Evolutionary conservation across 163 green algal genomes (phyloP).

Genomic region (Botryococcus braunii): DNA sequence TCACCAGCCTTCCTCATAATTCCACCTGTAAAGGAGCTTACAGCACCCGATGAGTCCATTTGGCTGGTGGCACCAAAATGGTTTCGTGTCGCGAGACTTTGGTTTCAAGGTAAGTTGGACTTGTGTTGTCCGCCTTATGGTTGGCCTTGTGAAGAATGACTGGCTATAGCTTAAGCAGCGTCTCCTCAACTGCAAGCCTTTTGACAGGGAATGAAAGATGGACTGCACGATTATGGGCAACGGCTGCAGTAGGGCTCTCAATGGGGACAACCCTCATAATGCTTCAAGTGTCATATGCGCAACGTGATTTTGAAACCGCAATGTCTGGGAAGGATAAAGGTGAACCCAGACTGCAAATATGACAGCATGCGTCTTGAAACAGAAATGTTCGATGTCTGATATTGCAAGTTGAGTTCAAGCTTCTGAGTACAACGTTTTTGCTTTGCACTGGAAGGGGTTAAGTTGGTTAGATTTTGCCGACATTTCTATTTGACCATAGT

Average conservation of each 20-base stretch:
- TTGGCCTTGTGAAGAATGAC: no score
- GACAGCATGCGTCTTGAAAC: background rate
- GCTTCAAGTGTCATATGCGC: conserved; percentile 47
- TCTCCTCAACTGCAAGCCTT: background rate
- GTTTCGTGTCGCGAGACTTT: conserved; percentile 15
- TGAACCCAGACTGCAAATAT: background rate
- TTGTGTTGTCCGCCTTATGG: background rate
- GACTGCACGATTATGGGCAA: conserved; percentile 24
- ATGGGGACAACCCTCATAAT: conserved; percentile 23
- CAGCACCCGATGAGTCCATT: conserved; percentile 5
- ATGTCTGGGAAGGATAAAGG: conserved; percentile 29
- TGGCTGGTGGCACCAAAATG: conserved; percentile 20
- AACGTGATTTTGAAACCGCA: conserved; percentile 49
- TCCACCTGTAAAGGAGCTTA: background rate
- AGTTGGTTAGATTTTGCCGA: no score
- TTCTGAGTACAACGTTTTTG: no score
- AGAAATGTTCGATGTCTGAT: background rate
- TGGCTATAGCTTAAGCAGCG: background rate
- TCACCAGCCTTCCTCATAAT: no score
- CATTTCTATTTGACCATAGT: no score
- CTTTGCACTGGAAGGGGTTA: no score
- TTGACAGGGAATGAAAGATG: conserved; percentile 31
- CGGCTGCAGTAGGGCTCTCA: conserved; percentile 20
- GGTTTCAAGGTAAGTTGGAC: conserved; percentile 18
- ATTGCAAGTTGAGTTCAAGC: background rate